Conservation (phyloP, 192 early-diverging fungal genomes). For the Podila horticola region DNA sequence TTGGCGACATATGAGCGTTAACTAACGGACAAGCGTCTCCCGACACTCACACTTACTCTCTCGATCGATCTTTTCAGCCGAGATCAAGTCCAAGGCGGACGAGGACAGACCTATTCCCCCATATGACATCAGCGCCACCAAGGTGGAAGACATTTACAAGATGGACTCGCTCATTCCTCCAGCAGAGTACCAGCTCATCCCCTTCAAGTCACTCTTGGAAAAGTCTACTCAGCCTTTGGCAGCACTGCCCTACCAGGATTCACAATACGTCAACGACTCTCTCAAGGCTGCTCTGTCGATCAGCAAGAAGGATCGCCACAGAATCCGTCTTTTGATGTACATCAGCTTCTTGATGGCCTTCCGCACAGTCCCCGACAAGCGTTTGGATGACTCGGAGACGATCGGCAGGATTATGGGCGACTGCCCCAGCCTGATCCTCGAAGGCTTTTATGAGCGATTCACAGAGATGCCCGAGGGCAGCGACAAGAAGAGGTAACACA, state of each 20-base stretch:
- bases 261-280: conserved; percentile 56
- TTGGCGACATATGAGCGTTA: too few relatives aligned
- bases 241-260: conserved; percentile 53
- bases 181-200: conserved; percentile 71
- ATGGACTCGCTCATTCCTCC: conserved; percentile 76
- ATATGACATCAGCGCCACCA: conserved; percentile 72
- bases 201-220: conserved; percentile 61
- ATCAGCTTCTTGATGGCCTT: conserved; percentile 83
- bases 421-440: conserved; percentile 66
- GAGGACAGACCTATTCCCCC: conserved; percentile 78
- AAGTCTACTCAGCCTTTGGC: conserved; percentile 50
- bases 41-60: not conserved
- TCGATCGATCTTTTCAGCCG: conserved; percentile 6
- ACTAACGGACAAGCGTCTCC: not conserved
- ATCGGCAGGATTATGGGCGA: conserved; percentile 58
- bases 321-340: conserved; percentile 74
- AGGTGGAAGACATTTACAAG: conserved; percentile 84
- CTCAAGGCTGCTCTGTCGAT: conserved; percentile 46
- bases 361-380: conserved; percentile 54
- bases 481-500: conserved; percentile 53
- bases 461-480: conserved; percentile 60
- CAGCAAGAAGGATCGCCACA: conserved; percentile 63
- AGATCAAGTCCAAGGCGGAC: conserved; percentile 63
- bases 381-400: conserved; percentile 59
- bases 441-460: conserved; percentile 71